Conservation (phyloP, 257 asterid species). For the Petunia secreta region DNA sequence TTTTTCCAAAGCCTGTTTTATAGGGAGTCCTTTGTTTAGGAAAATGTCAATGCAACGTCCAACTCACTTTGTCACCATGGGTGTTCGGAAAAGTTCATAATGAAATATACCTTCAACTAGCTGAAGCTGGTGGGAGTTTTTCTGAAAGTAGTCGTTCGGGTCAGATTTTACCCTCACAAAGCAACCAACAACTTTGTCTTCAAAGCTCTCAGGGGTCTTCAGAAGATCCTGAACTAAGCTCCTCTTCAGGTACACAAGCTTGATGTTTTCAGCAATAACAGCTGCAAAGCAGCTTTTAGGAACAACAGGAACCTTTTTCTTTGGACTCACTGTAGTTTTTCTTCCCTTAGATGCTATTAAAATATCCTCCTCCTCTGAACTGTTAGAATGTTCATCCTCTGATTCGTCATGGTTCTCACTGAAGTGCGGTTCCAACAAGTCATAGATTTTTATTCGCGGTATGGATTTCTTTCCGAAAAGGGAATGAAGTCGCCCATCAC, state of each 20-base stretch:
- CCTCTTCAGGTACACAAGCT: conserved; percentile 70
- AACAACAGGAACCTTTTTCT: conserved; percentile 46
- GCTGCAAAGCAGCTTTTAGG: conserved; percentile 83
- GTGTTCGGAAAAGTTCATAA: conserved; percentile 13
- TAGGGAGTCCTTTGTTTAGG: neutral
- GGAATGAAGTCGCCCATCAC: conserved; percentile 68
- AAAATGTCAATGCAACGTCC: neutral
- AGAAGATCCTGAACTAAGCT: conserved; percentile 69
- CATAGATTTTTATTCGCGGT: conserved; percentile 53
- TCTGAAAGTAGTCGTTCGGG: conserved; percentile 73
- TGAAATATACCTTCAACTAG: conserved; percentile 68
- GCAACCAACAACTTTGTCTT: conserved; percentile 70
- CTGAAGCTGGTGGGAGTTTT: conserved; percentile 77
- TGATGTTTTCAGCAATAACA: conserved; percentile 67
- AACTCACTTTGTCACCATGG: neutral
- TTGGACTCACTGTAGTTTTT: conserved; percentile 33
- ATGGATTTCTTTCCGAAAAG: conserved; percentile 71
- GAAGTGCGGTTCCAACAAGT: conserved; percentile 83
- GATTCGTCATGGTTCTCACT: conserved; percentile 68
- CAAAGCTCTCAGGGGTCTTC: conserved; percentile 59
- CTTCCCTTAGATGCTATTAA: conserved; percentile 31
- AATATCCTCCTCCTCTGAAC: conserved; percentile 62
- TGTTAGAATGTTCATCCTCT: conserved; percentile 55
- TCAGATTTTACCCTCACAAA: conserved; percentile 85
- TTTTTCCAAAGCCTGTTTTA: neutral